Percentiles rank a stretch among this genome's conserved stretches.
Conservation (phyloP, 2,329 filamentous ascomycete genomes). For the Helicocarpus griseus region DNA sequence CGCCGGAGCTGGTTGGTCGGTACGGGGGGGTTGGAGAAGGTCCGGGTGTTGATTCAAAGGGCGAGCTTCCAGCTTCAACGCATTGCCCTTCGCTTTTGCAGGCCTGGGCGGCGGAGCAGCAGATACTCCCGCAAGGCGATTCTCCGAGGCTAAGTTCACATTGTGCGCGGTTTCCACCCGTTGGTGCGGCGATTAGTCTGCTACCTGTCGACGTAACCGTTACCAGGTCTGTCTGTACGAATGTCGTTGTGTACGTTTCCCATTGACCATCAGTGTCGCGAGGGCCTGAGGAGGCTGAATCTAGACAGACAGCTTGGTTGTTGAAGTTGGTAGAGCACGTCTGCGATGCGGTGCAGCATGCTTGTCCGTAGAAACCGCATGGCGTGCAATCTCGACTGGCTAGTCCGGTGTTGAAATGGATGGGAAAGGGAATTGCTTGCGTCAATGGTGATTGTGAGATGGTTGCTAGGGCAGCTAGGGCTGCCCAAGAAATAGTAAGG, state of each 20-base stretch:
- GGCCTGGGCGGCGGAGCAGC: slow-evolving; percentile 36
- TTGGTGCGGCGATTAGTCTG: slow-evolving; percentile 22
- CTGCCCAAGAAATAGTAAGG: background rate
- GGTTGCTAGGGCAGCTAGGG: slow-evolving; percentile 16
- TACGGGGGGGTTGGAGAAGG: slow-evolving; percentile 31
- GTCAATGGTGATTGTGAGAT: slow-evolving; percentile 17
- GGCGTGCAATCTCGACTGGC: slow-evolving; percentile 32
- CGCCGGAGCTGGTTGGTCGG: slow-evolving; percentile 36
- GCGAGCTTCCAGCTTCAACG: slow-evolving; percentile 31
- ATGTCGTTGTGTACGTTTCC: slow-evolving; percentile 50
- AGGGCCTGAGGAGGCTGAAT: slow-evolving; percentile 10
- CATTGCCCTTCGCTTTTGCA: slow-evolving; percentile 31
- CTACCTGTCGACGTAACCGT: slow-evolving; percentile 48
- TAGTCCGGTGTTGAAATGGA: slow-evolving; percentile 13
- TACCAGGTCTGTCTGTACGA: slow-evolving; percentile 42
- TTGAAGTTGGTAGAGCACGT: slow-evolving; percentile 42
- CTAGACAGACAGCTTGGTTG: slow-evolving; percentile 40
- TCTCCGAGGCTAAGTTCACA: slow-evolving; percentile 41
- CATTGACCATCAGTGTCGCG: slow-evolving; percentile 35
- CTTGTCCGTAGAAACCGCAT: slow-evolving; percentile 43
- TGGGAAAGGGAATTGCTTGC: slow-evolving; percentile 23
- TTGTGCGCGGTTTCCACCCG: slow-evolving; percentile 19
- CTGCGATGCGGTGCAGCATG: slow-evolving; percentile 40
- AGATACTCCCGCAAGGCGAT: slow-evolving; percentile 34
- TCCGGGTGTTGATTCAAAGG: slow-evolving; percentile 25